Evolutionary conservation across 2,329 filamentous ascomycete genomes (phyloP), one percentile per base, ranked within the genome.

Genomic region (Thielaviopsis musarum): DNA sequence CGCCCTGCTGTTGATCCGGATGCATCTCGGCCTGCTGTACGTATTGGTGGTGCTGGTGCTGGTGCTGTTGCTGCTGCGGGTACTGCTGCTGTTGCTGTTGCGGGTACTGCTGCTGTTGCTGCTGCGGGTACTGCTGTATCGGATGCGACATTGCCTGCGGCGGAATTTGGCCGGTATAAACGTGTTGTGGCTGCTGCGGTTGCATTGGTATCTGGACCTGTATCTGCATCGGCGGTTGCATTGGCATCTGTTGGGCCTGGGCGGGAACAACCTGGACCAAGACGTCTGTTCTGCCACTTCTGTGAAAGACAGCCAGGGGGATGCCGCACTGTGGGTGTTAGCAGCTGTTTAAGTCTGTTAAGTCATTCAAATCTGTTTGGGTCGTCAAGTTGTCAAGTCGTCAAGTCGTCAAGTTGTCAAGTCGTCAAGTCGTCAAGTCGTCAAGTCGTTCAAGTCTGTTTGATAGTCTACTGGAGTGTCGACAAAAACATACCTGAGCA

Each of bases 281-380:
- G 6, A 65, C 62, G 52, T 66, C 65, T 13, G 65, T 66, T 26
- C 64, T 61, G 24, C 65, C 65, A 26, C 65, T 66, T 7, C 65
- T 64, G 41, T 66, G 65, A 52, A 65, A 66, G n/a, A 63, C 64
- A 5, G 65, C 65, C 13, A 66, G 63, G 24, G 64, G 61, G n/a
- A 65, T 62, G 1, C 63, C 62, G 38, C 65, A 66, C 64, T 66
- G n/a, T 5, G 26, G 5, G 21, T 51, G 61, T 65, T 57, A 65
- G 59, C n/a, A 45, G 24, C 24, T 26, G 24, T 6, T 26, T 41
- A 41, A 26, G 48, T 22, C 5, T 38, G 10, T 22, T 22, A n/a
- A 12, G 22, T 12, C 15, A 38, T 19, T 12, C 15, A 51, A 5
- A 2, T 6, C 7, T 26, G 17, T 2, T 19, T 10, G 51, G 9